phyloP scores from a whole-genome alignment of 805 yeast genomes.

The Nakazawaea populi region DNA sequence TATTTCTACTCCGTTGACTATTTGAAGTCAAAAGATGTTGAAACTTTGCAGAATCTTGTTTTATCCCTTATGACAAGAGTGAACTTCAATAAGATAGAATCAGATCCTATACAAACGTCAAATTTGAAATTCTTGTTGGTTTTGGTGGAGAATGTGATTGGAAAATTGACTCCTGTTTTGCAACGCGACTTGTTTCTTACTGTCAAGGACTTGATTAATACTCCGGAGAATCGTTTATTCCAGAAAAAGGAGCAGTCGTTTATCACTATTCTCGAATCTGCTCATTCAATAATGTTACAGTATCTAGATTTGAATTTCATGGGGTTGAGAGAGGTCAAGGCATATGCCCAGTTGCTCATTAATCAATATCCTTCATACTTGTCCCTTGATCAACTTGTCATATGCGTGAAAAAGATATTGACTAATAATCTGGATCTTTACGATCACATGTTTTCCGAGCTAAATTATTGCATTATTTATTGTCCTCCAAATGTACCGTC shows the following conservation, averaged over 20 bases:
- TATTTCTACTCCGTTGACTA: slow-evolving; percentile 43
- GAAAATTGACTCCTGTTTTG: slow-evolving; percentile 22
- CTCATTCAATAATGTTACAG: slow-evolving; percentile 53
- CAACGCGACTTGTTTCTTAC: slow-evolving; percentile 18
- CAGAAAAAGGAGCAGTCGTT: slow-evolving; percentile 14
- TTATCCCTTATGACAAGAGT: slow-evolving; percentile 22
- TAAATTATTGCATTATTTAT: slow-evolving; percentile 1
- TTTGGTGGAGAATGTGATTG: slow-evolving; percentile 36
- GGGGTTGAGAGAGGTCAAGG: not conserved
- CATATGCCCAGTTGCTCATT: not conserved
- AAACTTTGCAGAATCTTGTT: slow-evolving; percentile 22
- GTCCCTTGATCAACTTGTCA: not conserved
- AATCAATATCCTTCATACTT: slow-evolving; percentile 2
- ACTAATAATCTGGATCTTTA: slow-evolving; percentile 8
- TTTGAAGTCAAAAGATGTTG: slow-evolving; percentile 22
- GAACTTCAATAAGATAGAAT: slow-evolving; percentile 20
- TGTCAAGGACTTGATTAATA: slow-evolving; percentile 18
- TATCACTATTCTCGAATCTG: slow-evolving; percentile 44
- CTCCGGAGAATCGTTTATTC: slow-evolving; percentile 15
- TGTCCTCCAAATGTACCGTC: slow-evolving; percentile 17
- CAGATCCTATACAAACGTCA: slow-evolving; percentile 26
- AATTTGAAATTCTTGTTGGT: slow-evolving; percentile 41
- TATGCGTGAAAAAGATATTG: not conserved
- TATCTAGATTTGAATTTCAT: slow-evolving; percentile 14
- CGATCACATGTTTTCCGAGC: not conserved